Evolutionary conservation across 2,329 filamentous ascomycete genomes (phyloP), one percentile per base, ranked within the genome.

Genomic region (Akanthomyces lecanii): DNA sequence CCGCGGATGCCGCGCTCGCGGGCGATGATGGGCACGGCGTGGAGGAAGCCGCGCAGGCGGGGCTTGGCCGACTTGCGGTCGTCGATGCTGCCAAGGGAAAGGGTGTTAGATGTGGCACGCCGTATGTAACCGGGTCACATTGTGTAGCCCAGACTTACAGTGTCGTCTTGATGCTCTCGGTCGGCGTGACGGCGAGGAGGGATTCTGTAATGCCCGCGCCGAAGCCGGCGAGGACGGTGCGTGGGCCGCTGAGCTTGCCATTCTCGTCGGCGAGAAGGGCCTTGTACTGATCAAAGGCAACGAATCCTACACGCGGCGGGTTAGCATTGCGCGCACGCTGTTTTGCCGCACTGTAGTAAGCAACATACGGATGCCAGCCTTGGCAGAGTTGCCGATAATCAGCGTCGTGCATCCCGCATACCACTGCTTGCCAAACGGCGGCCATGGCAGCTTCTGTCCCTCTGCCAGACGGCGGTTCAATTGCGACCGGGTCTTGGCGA

Each of bases 121-220:
- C 7, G 3, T 21, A 12, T 6, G 52, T 7, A 42, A 7, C 11
- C 30, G 23, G 21, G 5, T 5, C 21, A n/a, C 23, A 1, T 1
- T 42, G 42, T 47, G 45, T 12, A 16, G 45, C 18, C 10, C 8
- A 10, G 52, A 59, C 67, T 61, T 74, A 90, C 84, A 99, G 80
- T 69, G 96, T 96, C 57, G 95, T 99, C 82, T 99, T 99, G 78
- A 99, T 97, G 71, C 91, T 96, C 79, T 99, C 95, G 64, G 96
- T 97, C 0, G 95, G 95, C 40, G 95, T 99, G 40, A 99, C 95
- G 12, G 95, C 95, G 3, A 99, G 79, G 58, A 97, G 78, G 4
- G 91, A 96, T 79, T 99, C 95, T 3, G 94, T 98, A 58, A 96
- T 90, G 63, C 95, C 95, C 10, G 95, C 95, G 64, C 94, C 91